These are phyloP conservation scores for Naegleria gruberi DNA, from an alignment of 208 protist species.

Conservation along the genomic window DNA sequence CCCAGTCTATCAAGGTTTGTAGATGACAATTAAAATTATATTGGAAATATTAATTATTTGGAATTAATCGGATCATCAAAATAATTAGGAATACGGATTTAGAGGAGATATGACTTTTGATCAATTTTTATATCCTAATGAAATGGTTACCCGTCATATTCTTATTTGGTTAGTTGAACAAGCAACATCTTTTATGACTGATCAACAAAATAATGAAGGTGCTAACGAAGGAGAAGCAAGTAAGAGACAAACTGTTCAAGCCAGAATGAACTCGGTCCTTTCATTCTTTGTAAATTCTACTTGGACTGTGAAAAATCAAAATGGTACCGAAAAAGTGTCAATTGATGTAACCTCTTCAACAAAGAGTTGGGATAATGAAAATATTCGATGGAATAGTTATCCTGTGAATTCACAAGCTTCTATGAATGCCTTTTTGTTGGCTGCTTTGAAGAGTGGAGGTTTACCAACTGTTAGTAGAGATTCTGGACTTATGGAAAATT, in stretches of 20 bases:
- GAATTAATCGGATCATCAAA: too few species aligned
- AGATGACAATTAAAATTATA: too few species aligned
- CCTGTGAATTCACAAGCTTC: background rate
- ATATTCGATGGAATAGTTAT: background rate
- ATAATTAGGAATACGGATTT: background rate
- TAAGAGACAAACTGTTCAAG: background rate
- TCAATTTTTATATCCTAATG: conserved; percentile 13
- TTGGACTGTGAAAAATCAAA: conserved; percentile 8
- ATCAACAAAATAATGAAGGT: background rate
- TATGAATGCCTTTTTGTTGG: background rate
- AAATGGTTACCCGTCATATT: background rate
- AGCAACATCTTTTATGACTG: background rate
- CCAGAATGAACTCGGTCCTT: background rate
- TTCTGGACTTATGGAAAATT: background rate
- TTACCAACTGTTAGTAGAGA: background rate
- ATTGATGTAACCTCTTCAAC: background rate
- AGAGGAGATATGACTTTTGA: background rate
- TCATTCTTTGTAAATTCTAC: background rate
- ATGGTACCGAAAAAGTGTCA: background rate
- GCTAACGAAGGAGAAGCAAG: background rate
- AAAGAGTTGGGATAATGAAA: background rate
- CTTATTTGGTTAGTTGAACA: conserved; percentile 3
- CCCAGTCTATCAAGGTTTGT: background rate
- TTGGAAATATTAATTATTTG: too few species aligned
- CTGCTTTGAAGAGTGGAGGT: background rate